Base-by-base conservation (phyloP, 805 yeast species). In the Candida palmyrensis region DNA sequence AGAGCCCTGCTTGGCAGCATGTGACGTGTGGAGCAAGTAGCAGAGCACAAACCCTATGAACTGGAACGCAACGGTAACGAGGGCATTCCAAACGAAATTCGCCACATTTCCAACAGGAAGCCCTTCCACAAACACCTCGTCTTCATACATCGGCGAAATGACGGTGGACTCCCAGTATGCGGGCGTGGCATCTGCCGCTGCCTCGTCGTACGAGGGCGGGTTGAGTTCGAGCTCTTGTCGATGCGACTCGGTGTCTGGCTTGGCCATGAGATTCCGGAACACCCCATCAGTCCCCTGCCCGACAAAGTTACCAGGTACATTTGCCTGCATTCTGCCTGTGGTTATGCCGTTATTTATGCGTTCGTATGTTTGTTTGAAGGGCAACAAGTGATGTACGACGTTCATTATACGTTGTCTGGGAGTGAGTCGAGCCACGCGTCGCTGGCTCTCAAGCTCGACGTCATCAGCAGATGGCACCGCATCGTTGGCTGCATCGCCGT, bases 141-240 rank as follows among this genome's bases (percentile, higher is more conserved):
- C 97, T 36, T 75, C 79, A 47, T 75, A 80, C 69, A 56, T 87
- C 4, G 95, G 84, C 4, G 86, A 75, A 51, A 88, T 71, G 26
- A 86, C 77, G 0, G 92, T 76, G 6, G 89, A 77, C 57, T 92
- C 98, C 95, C 97, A 92, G 58, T 92, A 92, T 25, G 96, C 95
- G 1, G 98, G 98, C 0, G 94, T 78, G 11, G 92, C 75, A 53
- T 92, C 98, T 3, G 87, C 82, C 0, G 96, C 86, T 0, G 96
- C 97, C 52, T 89, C 97, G 36, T 86, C 96, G 59, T 92, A 92
- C 1, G 95, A 70, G 3, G 97, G 97, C 14, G 77, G 73, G 25
- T 85, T 81, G 20, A 65, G 65, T 39, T 82, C 89, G 25, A 53
- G 51, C 12, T 55, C 50, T 7, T 48, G 48, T 15, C 57, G 41